phyloP scores from a whole-genome alignment of 116 monocot genomes.

The Posidonia oceanica region DNA sequence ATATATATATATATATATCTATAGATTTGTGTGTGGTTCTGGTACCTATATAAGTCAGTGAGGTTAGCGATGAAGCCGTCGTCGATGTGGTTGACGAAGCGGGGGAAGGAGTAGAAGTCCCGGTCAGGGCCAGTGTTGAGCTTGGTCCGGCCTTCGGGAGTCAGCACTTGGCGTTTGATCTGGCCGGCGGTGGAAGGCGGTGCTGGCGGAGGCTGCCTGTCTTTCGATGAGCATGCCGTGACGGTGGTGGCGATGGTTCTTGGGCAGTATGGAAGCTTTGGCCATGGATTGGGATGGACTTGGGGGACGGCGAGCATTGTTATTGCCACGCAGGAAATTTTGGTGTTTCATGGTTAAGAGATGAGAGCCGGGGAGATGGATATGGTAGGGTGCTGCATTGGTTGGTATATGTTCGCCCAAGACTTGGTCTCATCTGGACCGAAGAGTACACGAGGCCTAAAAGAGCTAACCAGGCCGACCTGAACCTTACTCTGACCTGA shows the following conservation, averaged over 20 bases:
- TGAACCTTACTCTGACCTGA: too few relatives aligned
- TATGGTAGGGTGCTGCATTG: too few relatives aligned
- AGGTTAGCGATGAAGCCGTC: slow-evolving; percentile 48
- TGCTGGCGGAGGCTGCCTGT: background rate
- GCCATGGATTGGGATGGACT: background rate
- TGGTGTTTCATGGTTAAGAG: background rate
- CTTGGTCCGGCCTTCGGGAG: slow-evolving; percentile 48
- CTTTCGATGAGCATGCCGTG: background rate
- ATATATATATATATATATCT: too few relatives aligned
- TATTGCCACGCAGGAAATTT: background rate
- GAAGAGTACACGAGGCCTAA: too few relatives aligned
- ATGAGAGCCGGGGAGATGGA: too few relatives aligned
- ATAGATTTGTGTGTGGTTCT: too few relatives aligned
- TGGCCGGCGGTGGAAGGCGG: slow-evolving; percentile 14
- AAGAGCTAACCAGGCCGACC: too few relatives aligned
- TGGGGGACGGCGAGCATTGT: background rate
- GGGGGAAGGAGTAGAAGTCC: slow-evolving; percentile 72
- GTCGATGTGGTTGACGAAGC: slow-evolving; percentile 72
- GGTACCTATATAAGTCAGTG: slow-evolving; percentile 30
- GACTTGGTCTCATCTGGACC: too few relatives aligned
- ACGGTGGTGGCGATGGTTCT: background rate
- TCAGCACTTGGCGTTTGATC: slow-evolving; percentile 48
- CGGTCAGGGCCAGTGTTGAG: slow-evolving; percentile 45
- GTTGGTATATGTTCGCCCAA: too few relatives aligned
- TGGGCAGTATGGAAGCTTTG: background rate